Evolutionary conservation across 2,329 filamentous ascomycete genomes (phyloP).

Genomic region (Pestalotiopsis sp.): DNA sequence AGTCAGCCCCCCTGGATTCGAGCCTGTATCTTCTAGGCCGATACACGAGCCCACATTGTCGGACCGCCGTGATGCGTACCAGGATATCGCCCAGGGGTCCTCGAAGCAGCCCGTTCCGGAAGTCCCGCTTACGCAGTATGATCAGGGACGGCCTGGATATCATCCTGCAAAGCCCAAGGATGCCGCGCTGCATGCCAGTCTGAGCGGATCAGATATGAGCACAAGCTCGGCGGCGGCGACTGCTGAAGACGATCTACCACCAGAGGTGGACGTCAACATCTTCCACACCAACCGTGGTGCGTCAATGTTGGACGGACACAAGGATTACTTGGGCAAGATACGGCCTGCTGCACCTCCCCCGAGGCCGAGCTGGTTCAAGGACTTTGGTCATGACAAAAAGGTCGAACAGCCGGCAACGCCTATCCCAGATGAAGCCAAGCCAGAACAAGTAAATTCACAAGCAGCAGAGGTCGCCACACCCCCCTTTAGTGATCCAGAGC

Average conservation of each 20-base stretch:
- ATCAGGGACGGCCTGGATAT: not conserved
- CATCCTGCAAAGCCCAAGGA: not conserved
- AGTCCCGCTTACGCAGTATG: conserved; percentile 1
- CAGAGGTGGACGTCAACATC: conserved; percentile 44
- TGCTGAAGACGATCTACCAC: conserved; percentile 34
- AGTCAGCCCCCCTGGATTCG: not conserved
- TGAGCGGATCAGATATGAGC: not conserved
- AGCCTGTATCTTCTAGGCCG: not conserved
- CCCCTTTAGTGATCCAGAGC: not conserved
- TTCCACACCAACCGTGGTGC: conserved; percentile 49
- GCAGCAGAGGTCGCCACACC: not conserved
- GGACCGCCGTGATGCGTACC: conserved; percentile 3
- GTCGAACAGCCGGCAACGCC: not conserved
- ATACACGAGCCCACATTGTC: not conserved
- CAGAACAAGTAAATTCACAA: not conserved
- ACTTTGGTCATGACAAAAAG: conserved; percentile 29
- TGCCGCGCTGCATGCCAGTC: not conserved
- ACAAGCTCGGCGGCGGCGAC: not conserved
- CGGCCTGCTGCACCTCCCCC: conserved; percentile 19
- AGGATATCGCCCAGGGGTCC: not conserved
- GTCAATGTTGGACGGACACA: conserved; percentile 38
- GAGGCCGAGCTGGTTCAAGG: conserved; percentile 34
- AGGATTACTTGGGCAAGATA: conserved; percentile 19
- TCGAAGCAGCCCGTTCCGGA: not conserved
- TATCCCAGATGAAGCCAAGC: not conserved